These are phyloP conservation scores for Stephanodiscus triporus DNA, from an alignment of 108 stramenopile species.

Conservation along the genomic window DNA sequence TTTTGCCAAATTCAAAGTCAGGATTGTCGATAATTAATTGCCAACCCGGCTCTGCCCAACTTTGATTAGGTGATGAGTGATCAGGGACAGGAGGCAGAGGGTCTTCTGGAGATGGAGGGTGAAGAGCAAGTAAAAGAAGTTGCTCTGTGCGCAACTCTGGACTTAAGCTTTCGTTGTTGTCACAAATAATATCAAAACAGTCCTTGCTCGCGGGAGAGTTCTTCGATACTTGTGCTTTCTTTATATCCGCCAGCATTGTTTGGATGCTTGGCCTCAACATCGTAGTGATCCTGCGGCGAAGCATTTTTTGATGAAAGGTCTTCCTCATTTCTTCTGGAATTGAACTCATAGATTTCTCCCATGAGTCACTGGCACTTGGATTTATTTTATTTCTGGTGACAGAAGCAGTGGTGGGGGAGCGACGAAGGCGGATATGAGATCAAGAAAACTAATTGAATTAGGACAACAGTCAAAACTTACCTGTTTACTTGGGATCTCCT, in stretches of 20 bases:
- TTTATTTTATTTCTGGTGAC: conserved; percentile 21
- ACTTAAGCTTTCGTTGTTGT: conserved; percentile 10
- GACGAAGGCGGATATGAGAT: not conserved
- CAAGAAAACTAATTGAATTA: not conserved
- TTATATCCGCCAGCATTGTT: conserved; percentile 25
- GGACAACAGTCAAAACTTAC: conserved; percentile 5
- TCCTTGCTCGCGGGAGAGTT: not conserved
- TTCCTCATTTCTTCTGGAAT: conserved; percentile 28
- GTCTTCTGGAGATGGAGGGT: conserved; percentile 24
- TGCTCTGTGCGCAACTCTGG: conserved; percentile 34
- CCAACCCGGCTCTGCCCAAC: conserved; percentile 46
- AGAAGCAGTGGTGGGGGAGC: not conserved
- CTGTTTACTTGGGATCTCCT: conserved; percentile 19
- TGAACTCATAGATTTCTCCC: not conserved
- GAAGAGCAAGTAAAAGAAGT: conserved; percentile 35
- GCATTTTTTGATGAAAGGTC: conserved; percentile 37
- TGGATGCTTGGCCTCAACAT: conserved; percentile 22
- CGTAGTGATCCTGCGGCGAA: conserved; percentile 30
- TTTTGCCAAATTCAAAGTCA: conserved; percentile 5
- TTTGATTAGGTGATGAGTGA: not conserved
- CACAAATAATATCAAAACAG: conserved; percentile 17
- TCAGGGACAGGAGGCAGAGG: conserved; percentile 14
- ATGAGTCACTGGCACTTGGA: conserved; percentile 7
- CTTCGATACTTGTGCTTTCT: not conserved
- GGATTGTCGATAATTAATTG: conserved; percentile 25